These are phyloP conservation scores for Curvularia spicifera DNA, from an alignment of 2,329 filamentous ascomycete genomes.

Conservation along the genomic window DNA sequence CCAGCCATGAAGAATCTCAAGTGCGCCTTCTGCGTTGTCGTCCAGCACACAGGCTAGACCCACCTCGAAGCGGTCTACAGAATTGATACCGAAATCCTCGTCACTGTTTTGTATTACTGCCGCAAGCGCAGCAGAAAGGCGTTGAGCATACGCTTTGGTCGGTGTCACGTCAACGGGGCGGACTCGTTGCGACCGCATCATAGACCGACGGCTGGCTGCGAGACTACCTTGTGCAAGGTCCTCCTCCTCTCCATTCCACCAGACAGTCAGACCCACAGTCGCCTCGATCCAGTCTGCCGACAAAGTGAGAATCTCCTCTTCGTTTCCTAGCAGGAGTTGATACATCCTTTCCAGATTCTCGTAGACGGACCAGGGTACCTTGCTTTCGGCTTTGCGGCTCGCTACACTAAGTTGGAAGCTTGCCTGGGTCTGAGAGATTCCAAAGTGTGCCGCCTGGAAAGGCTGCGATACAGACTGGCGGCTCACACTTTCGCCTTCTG, in stretches of 20 bases:
- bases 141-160: slow-evolving; percentile 74
- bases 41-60: slow-evolving; percentile 83
- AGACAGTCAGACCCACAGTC: slow-evolving; percentile 79
- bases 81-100: slow-evolving; percentile 73
- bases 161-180: slow-evolving; percentile 59
- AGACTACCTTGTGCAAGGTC: slow-evolving; percentile 52
- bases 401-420: slow-evolving; percentile 70
- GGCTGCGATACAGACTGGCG: slow-evolving; percentile 51
- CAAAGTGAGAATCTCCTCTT: slow-evolving; percentile 74
- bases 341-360: slow-evolving; percentile 83
- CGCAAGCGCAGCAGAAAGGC: slow-evolving; percentile 74
- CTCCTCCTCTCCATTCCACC: slow-evolving; percentile 83
- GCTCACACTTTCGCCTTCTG: slow-evolving; percentile 71
- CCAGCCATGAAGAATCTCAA: slow-evolving; percentile 78
- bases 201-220: slow-evolving; percentile 53
- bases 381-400: slow-evolving; percentile 77
- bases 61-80: slow-evolving; percentile 77
- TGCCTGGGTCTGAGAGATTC: slow-evolving; percentile 54
- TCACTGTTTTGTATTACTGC: slow-evolving; percentile 70
- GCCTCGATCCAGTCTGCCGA: slow-evolving; percentile 94
- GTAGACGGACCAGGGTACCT: slow-evolving; percentile 89
- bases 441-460: slow-evolving; percentile 53
- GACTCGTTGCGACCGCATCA: slow-evolving; percentile 50
- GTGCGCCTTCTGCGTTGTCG: slow-evolving; percentile 76
- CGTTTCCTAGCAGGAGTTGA: slow-evolving; percentile 77